Conservation (phyloP, 108 stramenopile species). For the Aurantiochytrium sp. region DNA sequence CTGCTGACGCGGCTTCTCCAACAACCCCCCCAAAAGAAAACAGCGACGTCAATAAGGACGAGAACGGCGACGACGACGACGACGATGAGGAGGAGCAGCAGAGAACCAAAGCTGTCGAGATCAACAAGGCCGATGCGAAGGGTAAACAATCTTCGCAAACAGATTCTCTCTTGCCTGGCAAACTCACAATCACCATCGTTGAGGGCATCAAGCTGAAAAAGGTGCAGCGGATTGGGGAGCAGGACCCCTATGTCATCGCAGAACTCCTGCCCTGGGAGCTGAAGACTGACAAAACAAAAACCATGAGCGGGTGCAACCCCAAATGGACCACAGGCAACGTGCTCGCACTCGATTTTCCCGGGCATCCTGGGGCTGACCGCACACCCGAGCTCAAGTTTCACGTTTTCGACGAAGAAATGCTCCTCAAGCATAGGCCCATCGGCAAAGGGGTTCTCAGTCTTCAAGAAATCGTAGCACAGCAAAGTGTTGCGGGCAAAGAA, state of each 20-base stretch:
- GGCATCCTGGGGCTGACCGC: background rate
- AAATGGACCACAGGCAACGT: background rate
- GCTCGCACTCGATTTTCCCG: background rate
- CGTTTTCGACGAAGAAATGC: background rate
- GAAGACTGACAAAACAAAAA: background rate
- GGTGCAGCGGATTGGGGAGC: background rate
- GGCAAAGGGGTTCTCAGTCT: background rate
- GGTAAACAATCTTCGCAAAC: background rate
- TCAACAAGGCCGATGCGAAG: background rate
- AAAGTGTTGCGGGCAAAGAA: background rate
- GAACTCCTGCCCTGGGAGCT: background rate
- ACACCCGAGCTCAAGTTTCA: background rate
- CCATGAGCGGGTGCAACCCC: background rate
- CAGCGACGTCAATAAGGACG: no score
- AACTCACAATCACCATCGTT: background rate
- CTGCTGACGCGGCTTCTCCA: no score
- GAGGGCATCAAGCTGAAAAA: background rate
- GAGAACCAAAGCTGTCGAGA: no score
- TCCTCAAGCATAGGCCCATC: background rate
- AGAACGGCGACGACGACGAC: no score
- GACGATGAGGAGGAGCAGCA: no score
- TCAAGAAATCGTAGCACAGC: background rate
- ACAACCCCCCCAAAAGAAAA: no score
- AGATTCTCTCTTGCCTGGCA: background rate
- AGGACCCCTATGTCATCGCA: background rate